A percentile compares a stretch with the other conserved stretches of the same genome.
phyloP scores from a whole-genome alignment of 257 asterid species.

The Scutellaria barbata region DNA sequence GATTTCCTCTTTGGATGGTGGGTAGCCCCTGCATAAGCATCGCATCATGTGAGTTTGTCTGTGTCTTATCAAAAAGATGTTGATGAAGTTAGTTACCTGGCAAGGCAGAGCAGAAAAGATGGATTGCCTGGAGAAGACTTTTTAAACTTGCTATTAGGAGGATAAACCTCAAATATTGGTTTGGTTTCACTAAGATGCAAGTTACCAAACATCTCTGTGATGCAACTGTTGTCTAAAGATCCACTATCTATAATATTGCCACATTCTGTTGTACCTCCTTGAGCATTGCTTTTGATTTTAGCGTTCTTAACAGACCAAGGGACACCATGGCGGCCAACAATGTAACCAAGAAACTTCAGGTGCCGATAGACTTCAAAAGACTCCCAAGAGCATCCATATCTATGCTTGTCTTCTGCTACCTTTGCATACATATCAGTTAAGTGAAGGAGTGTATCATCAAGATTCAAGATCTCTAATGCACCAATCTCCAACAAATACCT shows the following conservation, averaged over 20 bases:
- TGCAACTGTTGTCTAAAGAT: slow-evolving; percentile 30
- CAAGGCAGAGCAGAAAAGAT: slow-evolving; percentile 58
- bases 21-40: slow-evolving; percentile 52
- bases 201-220: slow-evolving; percentile 46
- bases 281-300: slow-evolving; percentile 26
- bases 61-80: background rate
- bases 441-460: slow-evolving; percentile 45
- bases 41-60: slow-evolving; percentile 11
- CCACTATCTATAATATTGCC: slow-evolving; percentile 24
- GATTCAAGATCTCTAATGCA: slow-evolving; percentile 55
- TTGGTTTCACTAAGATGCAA: slow-evolving; percentile 30
- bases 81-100: slow-evolving; percentile 53
- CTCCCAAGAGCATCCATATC: slow-evolving; percentile 70
- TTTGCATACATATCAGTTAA: slow-evolving; percentile 56
- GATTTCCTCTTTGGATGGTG: slow-evolving; percentile 70
- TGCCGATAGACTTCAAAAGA: slow-evolving; percentile 74
- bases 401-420: slow-evolving; percentile 47
- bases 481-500: slow-evolving; percentile 83
- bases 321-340: slow-evolving; percentile 67
- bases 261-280: slow-evolving; percentile 31
- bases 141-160: slow-evolving; percentile 80
- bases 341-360: slow-evolving; percentile 81
- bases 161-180: slow-evolving; percentile 70
- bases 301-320: slow-evolving; percentile 67
- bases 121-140: slow-evolving; percentile 83